Conservation (phyloP, 805 yeast genomes). For the Ogataea chonburiensis region DNA sequence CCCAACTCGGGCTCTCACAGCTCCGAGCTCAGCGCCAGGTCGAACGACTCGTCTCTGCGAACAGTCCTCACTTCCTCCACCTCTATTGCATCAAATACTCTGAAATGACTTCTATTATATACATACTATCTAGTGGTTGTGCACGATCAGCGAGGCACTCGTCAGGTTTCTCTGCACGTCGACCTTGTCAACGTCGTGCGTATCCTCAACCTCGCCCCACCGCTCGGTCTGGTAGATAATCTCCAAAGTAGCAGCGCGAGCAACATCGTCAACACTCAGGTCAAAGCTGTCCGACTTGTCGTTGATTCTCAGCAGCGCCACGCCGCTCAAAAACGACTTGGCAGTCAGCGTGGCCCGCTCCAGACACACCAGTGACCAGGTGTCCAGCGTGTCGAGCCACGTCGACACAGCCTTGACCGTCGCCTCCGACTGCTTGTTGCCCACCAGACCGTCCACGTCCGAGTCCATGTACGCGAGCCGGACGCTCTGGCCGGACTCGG, state of each 20-base stretch:
- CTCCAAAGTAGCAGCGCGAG: conserved; percentile 78
- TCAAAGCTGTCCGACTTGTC: conserved; percentile 29
- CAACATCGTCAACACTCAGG: conserved; percentile 63
- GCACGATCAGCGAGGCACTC: conserved; percentile 62
- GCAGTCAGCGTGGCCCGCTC: conserved; percentile 87
- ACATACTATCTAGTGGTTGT: conserved; percentile 5
- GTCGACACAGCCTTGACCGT: conserved; percentile 59
- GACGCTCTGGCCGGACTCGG: conserved; percentile 32
- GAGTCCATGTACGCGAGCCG: conserved; percentile 67
- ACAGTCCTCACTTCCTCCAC: conserved; percentile 17
- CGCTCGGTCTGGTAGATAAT: conserved; percentile 77
- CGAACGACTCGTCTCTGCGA: conserved; percentile 15
- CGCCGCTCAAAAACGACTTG: conserved; percentile 84
- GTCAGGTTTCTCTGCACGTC: conserved; percentile 83
- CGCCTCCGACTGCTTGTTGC: conserved; percentile 66
- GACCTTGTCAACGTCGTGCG: conserved; percentile 95
- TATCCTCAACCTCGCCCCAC: conserved; percentile 99
- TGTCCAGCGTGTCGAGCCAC: conserved; percentile 62
- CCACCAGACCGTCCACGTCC: conserved; percentile 76
- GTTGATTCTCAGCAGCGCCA: conserved; percentile 55
- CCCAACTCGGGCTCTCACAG: conserved; percentile 28
- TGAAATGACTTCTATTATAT: conserved; percentile 4
- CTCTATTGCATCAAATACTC: conserved; percentile 19
- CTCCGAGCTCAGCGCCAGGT: conserved; percentile 22
- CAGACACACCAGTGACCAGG: conserved; percentile 81